Conservation (phyloP, 2,329 filamentous ascomycete species). For the Neonectria coccinea region DNA sequence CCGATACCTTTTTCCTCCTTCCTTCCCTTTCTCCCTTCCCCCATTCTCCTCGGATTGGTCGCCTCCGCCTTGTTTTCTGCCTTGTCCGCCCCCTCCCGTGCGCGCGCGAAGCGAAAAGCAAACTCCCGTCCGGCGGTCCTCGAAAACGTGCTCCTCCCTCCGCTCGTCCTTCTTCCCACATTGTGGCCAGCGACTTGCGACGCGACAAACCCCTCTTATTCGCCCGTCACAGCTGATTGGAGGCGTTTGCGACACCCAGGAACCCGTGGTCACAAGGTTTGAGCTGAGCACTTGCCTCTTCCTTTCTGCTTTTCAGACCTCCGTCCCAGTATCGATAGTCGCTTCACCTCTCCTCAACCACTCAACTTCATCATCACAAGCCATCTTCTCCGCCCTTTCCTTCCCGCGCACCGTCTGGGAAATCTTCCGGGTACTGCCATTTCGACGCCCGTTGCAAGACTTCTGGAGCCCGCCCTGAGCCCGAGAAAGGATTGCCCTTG, state of each 20-base stretch:
- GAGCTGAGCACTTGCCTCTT: constrained; percentile 54
- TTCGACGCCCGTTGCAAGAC: constrained; percentile 46
- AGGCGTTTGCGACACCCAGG: constrained; percentile 41
- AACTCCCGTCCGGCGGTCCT: constrained; percentile 17
- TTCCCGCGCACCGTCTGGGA: constrained; percentile 46
- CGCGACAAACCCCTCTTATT: constrained; percentile 28
- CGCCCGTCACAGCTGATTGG: constrained; percentile 30
- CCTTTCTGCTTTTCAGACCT: constrained; percentile 53
- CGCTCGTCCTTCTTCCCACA: constrained; percentile 25
- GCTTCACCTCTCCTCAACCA: constrained; percentile 52
- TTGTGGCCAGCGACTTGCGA: constrained; percentile 34
- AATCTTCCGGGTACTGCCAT: constrained; percentile 43
- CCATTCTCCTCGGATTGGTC: constrained; percentile 34
- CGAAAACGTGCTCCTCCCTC: constrained; percentile 30
- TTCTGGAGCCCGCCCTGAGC: constrained; percentile 48
- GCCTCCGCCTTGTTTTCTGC: constrained; percentile 24
- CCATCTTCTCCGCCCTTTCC: constrained; percentile 51
- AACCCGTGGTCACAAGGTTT: constrained; percentile 50
- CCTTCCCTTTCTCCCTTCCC: constrained; percentile 6
- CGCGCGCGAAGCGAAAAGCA: constrained; percentile 31
- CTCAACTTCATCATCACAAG: constrained; percentile 47
- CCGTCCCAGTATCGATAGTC: constrained; percentile 51
- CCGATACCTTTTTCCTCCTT: constrained; percentile 30
- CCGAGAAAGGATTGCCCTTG: constrained; percentile 47
- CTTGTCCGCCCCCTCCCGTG: constrained; percentile 30